Evolutionary conservation across 192 early-diverging fungal species (phyloP), one percentile per base, ranked within the genome.

Genomic region (Coemansia sp.): DNA sequence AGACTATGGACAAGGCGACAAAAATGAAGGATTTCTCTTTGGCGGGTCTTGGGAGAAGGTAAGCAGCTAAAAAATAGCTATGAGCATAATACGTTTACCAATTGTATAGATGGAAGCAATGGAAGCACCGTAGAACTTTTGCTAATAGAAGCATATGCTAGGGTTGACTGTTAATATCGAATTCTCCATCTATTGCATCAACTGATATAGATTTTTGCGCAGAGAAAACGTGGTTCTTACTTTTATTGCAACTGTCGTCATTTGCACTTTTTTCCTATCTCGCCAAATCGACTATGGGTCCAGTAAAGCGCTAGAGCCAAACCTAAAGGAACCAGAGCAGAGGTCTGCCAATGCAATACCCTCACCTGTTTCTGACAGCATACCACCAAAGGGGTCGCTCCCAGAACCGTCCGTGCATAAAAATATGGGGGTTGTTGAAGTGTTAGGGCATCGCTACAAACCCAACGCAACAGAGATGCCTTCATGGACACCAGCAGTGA

Each of bases 401-500:
- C 8, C 10, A 9, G 34, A 38, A 9, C 34, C 34, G 8, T 38
- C 6, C 19, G 21, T 6, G 5, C 18, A 19, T 5, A 34, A 8
- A 12, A 18, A 38, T 7, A 24, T 56, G 28, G 58, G 54, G 6
- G 69, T 70, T n/a, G 70, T 79, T 10, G 71, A 79, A 41, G 76
- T 74, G 0, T 56, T 79, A 8, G 71, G 68, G 7, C 60, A 56
- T 41, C 24, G 60, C n/a, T 73, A 74, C 57, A 54, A 44, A 14
- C 76, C 76, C 16, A 66, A 69, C 26, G 18, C 56, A 25, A 58
- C 41, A 7, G 8, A 67, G 22, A 73, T 73, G 71, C 76, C 76
- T 18, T 74, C 76, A 8, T 79, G 71, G 76, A 64, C 67, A 50
- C 76, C 76, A 44, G 63, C 62, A 25, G 48, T 19, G 7, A 25